Conservation (phyloP, 179 eudicot genomes). For the Beta corolliflora region DNA sequence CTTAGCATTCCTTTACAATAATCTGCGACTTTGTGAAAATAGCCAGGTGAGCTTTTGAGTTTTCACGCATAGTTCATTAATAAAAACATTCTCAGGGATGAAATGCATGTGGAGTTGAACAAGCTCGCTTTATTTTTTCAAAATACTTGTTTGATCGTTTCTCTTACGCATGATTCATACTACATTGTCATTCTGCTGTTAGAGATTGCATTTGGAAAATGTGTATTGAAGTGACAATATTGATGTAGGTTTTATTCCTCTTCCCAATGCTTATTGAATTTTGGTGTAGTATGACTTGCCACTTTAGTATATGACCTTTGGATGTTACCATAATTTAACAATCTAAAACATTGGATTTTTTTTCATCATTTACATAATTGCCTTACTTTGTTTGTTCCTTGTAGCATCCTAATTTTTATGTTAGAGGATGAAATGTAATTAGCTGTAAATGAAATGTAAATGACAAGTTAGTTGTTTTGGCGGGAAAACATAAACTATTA, state of each 20-base stretch:
- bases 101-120: neutral
- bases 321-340: neutral
- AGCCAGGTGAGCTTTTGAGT: slow-evolving; percentile 53
- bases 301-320: neutral
- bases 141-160: too few species aligned
- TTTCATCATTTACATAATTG: neutral
- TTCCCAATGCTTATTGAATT: neutral
- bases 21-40: slow-evolving; percentile 54
- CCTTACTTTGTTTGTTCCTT: neutral
- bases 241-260: neutral
- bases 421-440: too few species aligned
- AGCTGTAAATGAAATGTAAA: too few species aligned
- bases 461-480: too few species aligned
- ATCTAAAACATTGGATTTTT: neutral
- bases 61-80: neutral
- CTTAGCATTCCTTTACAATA: slow-evolving; percentile 69
- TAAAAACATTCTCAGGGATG: neutral
- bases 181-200: neutral
- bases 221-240: neutral
- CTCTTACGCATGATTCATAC: neutral
- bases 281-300: neutral
- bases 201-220: neutral
- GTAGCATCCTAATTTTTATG: neutral
- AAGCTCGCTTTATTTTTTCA: neutral
- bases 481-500: too few species aligned